Base-by-base conservation (phyloP, 257 asterid species). In the Fraxinus pennsylvanica region DNA sequence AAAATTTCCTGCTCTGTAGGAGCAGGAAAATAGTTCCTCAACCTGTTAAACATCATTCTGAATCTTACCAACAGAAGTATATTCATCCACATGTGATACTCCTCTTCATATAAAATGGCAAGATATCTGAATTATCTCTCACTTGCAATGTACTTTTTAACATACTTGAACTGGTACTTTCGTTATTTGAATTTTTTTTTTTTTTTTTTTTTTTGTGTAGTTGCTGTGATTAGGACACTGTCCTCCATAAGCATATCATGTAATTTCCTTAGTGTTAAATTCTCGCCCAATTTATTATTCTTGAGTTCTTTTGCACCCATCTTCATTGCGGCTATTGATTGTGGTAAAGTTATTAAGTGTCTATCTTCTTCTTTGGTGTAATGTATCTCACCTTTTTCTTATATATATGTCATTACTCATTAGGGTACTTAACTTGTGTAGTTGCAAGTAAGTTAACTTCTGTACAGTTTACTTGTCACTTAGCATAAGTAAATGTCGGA, bases 51-150 rank as follows among this genome's bases (percentile, higher is more conserved):
- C 70, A 33, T 68, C 78, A 32, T 81, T 57, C 86, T 35, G 21
- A 35, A 32, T 32, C 76, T 15, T 80, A 25, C 69, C 83, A 27
- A 66, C 72, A 77, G 79, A 85, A 33, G 39, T 78, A 38, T 41
- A 45, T 43, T 78, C 84, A 83, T 59, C 84, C 74, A 71, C 87
- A 74, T 63, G 78, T 78, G 71, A 90, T 61, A 69, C 81, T 71
- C 73, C 86, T 75, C 71, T 79, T 78, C 86, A 84, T 77, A 68
- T 87, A 73, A 90, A 81, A 84, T 81, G 86, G 86, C 75, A 79
- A 84, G 97, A 94, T 93, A 80, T 67, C 74, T 61, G 74, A 27
- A 54, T 80, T 66, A 4, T 5, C 72, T 61, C 75, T 70, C 73
- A 8, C 69, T 15, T 74, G 75, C 63, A 72, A 63, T 70, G 35